Percentiles rank a stretch among this genome's conserved stretches.
These are phyloP conservation scores for Papiliotrema laurentii DNA, from an alignment of 1,284 basidiomycete species.

Conservation along the genomic window DNA sequence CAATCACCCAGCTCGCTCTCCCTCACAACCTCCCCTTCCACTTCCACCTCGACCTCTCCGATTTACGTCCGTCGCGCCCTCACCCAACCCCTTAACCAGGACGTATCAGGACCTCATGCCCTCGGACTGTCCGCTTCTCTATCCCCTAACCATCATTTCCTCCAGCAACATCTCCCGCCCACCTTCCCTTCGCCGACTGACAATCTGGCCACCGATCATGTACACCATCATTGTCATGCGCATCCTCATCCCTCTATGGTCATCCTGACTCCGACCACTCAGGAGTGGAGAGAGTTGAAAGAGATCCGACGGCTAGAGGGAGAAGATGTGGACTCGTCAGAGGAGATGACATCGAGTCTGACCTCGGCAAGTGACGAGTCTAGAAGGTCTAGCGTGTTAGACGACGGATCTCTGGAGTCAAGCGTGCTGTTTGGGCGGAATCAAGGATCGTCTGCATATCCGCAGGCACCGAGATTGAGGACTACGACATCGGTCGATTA, in stretches of 20 bases:
- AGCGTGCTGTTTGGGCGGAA: background rate
- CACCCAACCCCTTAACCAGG: constrained; percentile 18
- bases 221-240: constrained; percentile 6
- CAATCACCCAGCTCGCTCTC: constrained; percentile 19
- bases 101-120: constrained; percentile 9
- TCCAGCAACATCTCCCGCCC: constrained; percentile 41
- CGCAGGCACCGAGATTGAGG: constrained; percentile 11
- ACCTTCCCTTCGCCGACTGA: too few relatives aligned
- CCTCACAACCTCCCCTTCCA: constrained; percentile 9
- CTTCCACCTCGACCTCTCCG: constrained; percentile 11
- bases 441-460: background rate
- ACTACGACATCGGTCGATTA: constrained; percentile 27
- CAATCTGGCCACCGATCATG: too few relatives aligned
- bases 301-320: constrained; percentile 18
- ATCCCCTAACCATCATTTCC: constrained; percentile 42
- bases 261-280: constrained; percentile 49
- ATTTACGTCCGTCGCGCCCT: constrained; percentile 21
- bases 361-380: constrained; percentile 3
- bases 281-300: constrained; percentile 47
- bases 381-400: constrained; percentile 4
- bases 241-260: constrained; percentile 25
- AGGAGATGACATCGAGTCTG: too few relatives aligned
- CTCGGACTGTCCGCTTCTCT: constrained; percentile 23
- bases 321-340: constrained; percentile 9
- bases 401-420: background rate